Conservation (phyloP, 169 alveolate species). For the Plasmodium reichenowi region DNA sequence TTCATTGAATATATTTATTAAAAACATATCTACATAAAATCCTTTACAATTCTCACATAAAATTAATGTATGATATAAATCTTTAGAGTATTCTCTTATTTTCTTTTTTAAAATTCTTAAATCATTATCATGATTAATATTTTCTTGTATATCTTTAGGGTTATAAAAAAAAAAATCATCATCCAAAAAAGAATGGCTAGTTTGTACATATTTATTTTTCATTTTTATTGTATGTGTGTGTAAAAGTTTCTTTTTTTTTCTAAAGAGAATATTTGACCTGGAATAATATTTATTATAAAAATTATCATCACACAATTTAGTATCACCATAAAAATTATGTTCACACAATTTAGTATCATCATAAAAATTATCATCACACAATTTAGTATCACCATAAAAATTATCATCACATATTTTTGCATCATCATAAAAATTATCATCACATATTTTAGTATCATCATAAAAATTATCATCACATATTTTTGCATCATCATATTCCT, state of each 20-base stretch:
- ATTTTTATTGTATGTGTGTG: not conserved
- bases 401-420: not conserved
- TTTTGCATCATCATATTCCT: not conserved
- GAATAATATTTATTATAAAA: too few species aligned
- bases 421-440: not conserved
- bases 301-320: too few species aligned
- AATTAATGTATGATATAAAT: constrained; percentile 28
- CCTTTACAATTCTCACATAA: constrained; percentile 58
- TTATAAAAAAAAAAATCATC: constrained; percentile 8
- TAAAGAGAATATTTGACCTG: too few species aligned
- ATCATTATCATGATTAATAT: constrained; percentile 1
- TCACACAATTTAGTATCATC: too few species aligned
- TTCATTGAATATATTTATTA: constrained; percentile 1
- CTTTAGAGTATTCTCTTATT: constrained; percentile 18
- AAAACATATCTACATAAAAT: constrained; percentile 16
- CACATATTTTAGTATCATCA: not conserved
- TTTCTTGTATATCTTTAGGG: too few species aligned
- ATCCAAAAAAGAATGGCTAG: constrained; percentile 9
- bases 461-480: not conserved
- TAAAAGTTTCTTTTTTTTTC: too few species aligned
- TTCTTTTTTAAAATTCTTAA: not conserved
- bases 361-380: too few species aligned
- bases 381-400: too few species aligned
- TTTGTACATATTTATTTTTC: constrained; percentile 40
- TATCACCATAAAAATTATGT: too few species aligned